Base-by-base conservation (phyloP, 1,284 basidiomycete species). In the Ustilago bromivora region DNA sequence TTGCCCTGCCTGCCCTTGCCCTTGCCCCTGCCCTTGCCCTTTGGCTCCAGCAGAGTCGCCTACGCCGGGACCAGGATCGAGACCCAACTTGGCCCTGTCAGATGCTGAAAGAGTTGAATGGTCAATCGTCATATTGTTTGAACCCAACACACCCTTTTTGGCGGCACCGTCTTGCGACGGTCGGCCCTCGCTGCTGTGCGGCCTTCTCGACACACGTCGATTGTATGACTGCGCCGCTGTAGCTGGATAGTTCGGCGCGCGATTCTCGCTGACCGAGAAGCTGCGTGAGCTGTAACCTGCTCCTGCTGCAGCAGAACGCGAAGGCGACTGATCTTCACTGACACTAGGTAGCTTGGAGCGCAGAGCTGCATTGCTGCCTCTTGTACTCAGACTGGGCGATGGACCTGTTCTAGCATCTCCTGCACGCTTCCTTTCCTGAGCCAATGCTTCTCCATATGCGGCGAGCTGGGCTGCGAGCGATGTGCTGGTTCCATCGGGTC, bases 371-470 rank as follows among this genome's bases (percentile, higher is more conserved):
- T 71, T 78, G 71, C 76, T 78, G 4, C 68, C 66, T 13, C 76
- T 58, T 2, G 67, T 54, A n/a, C 71, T 75, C 46, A 78, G 43
- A 36, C 67, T 68, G 4, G 76, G 76, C 51, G 76, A 78, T 4
- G 71, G 65, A 2, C 71, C 76, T 10, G 49, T 64, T 4, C 76
- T 59, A 3, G 62, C 65, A 28, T 78, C 76, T 3, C 76, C 76
- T 0, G 71, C 76, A 35, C 68, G 61, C 36, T 58, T 73, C 17
- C 79, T 43, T 66, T 81, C 79, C 19, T 54, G 36, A 10, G 78
- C 71, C 38, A 81, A 54, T 4, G 80, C 80, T 60, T 80, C 80
- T 34, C 80, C 80, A 47, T 81, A 81, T 1, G 80, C 77, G 13
- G 78, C 78, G 2, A 81, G 76, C 57, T 80, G 79, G 3, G 66